A percentile compares a stretch with the other conserved stretches of the same genome.
phyloP scores from a whole-genome alignment of 768 basidiomycete genomes.

The Auricularia cornea region DNA sequence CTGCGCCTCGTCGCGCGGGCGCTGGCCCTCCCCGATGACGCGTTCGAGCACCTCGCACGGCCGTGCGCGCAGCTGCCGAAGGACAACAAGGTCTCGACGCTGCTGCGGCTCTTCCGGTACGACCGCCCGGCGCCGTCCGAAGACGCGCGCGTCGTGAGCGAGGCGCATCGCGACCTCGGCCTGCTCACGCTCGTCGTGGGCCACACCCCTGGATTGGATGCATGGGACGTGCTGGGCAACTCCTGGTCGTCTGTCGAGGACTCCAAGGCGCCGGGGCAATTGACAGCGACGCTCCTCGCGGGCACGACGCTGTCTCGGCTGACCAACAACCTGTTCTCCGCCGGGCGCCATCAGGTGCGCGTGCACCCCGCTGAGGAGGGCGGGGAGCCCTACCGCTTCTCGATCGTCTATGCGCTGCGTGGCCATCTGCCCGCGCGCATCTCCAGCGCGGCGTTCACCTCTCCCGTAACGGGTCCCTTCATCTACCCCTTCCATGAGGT shows the following conservation, averaged over 20 bases:
- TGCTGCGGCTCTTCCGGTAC: slow-evolving; percentile 14
- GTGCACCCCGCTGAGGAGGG: slow-evolving; percentile 3
- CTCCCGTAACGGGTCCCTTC: slow-evolving; percentile 9
- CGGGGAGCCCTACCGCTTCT: slow-evolving; percentile 9
- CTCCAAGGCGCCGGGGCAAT: slow-evolving; percentile 2
- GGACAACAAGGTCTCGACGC: slow-evolving; percentile 7
- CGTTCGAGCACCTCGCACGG: neutral
- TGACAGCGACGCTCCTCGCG: slow-evolving; percentile 13
- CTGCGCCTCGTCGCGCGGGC: slow-evolving; percentile 8
- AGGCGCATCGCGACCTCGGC: slow-evolving; percentile 12
- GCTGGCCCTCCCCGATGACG: slow-evolving; percentile 4
- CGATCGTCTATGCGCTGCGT: slow-evolving; percentile 11
- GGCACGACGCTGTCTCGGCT: slow-evolving; percentile 11
- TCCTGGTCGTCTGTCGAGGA: slow-evolving; percentile 12
- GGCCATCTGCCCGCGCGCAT: slow-evolving; percentile 8
- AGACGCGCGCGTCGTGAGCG: slow-evolving; percentile 8
- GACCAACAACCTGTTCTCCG: slow-evolving; percentile 10
- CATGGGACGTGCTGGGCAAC: slow-evolving; percentile 4
- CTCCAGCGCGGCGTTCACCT: slow-evolving; percentile 8
- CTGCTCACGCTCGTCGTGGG: slow-evolving; percentile 13
- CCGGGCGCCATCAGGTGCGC: slow-evolving; percentile 12
- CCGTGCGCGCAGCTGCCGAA: neutral
- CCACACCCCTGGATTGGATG: slow-evolving; percentile 12
- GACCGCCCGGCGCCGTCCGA: slow-evolving; percentile 8
- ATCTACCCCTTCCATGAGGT: slow-evolving; percentile 2